Conservation (phyloP, 2,329 filamentous ascomycete species). For the Coniochaeta hoffmannii region DNA sequence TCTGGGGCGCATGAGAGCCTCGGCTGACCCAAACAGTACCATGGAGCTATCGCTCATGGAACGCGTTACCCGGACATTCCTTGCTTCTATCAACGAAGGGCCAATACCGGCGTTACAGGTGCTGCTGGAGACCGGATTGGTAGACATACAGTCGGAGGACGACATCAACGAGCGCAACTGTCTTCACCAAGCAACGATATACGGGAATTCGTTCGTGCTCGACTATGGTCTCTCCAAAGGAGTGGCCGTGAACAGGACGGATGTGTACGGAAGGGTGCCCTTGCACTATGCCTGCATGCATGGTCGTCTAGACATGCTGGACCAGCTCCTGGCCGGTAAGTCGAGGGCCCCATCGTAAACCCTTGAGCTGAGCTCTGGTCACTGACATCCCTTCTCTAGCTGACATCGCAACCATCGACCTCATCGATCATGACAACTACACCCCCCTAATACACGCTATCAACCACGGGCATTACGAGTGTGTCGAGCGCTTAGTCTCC, state of each 20-base stretch:
- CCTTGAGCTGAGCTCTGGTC: neutral
- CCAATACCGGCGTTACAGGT: constrained; percentile 67
- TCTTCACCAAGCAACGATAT: constrained; percentile 93
- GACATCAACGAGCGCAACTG: constrained; percentile 98
- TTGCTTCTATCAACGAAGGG: constrained; percentile 82
- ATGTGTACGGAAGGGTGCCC: constrained; percentile 90
- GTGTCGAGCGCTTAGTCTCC: constrained; percentile 69
- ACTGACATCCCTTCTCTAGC: constrained; percentile 28
- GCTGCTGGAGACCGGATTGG: constrained; percentile 71
- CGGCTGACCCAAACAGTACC: constrained; percentile 24
- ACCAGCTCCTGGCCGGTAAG: constrained; percentile 60
- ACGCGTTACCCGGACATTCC: constrained; percentile 80
- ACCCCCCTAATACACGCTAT: constrained; percentile 94
- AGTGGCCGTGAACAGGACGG: constrained; percentile 71
- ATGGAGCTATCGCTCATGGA: constrained; percentile 55
- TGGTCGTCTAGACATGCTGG: constrained; percentile 76
- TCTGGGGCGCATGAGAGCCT: constrained; percentile 60
- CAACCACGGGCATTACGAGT: constrained; percentile 75
- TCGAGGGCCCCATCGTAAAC: neutral
- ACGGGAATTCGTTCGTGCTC: constrained; percentile 75
- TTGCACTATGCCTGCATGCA: constrained; percentile 96
- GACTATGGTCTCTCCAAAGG: constrained; percentile 64
- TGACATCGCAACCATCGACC: constrained; percentile 69
- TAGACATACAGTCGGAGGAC: constrained; percentile 89
- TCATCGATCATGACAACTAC: constrained; percentile 94